Conservation (phyloP, 352 stramenopile species). For the Globisporangium takayamanum region DNA sequence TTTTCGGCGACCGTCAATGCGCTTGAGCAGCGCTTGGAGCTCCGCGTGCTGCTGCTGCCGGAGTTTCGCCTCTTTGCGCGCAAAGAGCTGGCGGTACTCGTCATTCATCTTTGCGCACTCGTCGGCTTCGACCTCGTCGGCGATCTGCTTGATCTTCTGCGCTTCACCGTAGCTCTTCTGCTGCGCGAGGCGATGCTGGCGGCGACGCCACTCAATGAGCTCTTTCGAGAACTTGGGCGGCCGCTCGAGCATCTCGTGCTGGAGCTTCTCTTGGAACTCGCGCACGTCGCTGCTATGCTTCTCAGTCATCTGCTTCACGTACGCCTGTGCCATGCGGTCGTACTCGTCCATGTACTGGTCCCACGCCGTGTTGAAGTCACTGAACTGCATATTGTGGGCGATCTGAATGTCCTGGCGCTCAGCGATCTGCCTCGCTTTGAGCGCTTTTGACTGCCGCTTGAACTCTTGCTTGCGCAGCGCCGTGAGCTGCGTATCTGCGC, state of each 20-base stretch:
- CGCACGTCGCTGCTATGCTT: conserved; percentile 82
- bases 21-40: conserved; percentile 90
- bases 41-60: conserved; percentile 90
- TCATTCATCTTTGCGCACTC: conserved; percentile 88
- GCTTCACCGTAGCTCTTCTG: conserved; percentile 92
- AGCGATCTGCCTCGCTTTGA: conserved; percentile 86
- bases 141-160: conserved; percentile 94
- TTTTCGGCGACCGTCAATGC: conserved; percentile 90
- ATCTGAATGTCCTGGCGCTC: conserved; percentile 94
- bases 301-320: conserved; percentile 93
- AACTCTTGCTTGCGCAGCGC: conserved; percentile 89
- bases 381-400: conserved; percentile 93
- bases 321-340: conserved; percentile 91
- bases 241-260: conserved; percentile 81
- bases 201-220: conserved; percentile 91
- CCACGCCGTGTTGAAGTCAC: conserved; percentile 92
- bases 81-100: conserved; percentile 66
- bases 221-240: conserved; percentile 92
- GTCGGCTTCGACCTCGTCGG: conserved; percentile 90
- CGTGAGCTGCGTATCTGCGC: conserved; percentile 83
- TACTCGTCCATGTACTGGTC: conserved; percentile 95
- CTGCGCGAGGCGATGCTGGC: conserved; percentile 91
- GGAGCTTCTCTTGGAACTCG: conserved; percentile 86
- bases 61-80: conserved; percentile 88
- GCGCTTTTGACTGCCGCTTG: conserved; percentile 87